Percentiles rank a stretch among this genome's conserved stretches.
These are phyloP conservation scores for Cubamyces lactineus DNA, from an alignment of 768 basidiomycete species.

Conservation along the genomic window DNA sequence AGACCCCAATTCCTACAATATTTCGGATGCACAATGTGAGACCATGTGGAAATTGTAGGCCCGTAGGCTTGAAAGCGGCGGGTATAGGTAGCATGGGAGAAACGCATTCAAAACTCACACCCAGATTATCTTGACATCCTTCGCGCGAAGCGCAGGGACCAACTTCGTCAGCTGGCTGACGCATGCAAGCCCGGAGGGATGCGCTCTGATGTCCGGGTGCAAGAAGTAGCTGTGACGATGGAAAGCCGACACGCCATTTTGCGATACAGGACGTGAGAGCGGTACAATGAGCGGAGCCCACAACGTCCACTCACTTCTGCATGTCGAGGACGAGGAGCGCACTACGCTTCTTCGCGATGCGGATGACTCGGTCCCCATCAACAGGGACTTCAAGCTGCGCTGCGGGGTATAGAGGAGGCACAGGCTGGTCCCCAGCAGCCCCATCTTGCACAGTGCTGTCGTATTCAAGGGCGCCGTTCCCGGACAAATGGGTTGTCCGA, in stretches of 20 bases:
- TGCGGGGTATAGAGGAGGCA: slow-evolving; percentile 37
- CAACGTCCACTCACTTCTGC: slow-evolving; percentile 63
- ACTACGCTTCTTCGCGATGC: slow-evolving; percentile 51
- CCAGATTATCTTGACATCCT: slow-evolving; percentile 64
- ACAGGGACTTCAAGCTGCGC: slow-evolving; percentile 58
- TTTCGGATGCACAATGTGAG: too few relatives aligned
- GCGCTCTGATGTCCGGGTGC: slow-evolving; percentile 58
- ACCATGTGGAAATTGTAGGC: too few relatives aligned
- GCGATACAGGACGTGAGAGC: too few relatives aligned
- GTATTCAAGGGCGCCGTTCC: slow-evolving; percentile 10
- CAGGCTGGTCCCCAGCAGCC: too few relatives aligned
- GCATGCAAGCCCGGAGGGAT: slow-evolving; percentile 59
- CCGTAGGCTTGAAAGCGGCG: too few relatives aligned
- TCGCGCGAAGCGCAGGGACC: slow-evolving; percentile 50
- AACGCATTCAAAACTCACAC: too few relatives aligned
- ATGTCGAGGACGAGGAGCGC: slow-evolving; percentile 72
- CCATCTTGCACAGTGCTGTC: slow-evolving; percentile 14
- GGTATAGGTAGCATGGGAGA: too few relatives aligned
- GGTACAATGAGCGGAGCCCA: too few relatives aligned
- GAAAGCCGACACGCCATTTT: too few relatives aligned
- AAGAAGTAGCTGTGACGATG: slow-evolving; percentile 58
- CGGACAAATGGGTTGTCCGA: slow-evolving; percentile 46
- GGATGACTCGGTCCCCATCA: slow-evolving; percentile 52
- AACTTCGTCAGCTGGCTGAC: slow-evolving; percentile 55
- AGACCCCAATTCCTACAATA: slow-evolving; percentile 66